These are phyloP conservation scores for Solanum arcanum DNA, from an alignment of 257 asterid species.

Conservation along the genomic window DNA sequence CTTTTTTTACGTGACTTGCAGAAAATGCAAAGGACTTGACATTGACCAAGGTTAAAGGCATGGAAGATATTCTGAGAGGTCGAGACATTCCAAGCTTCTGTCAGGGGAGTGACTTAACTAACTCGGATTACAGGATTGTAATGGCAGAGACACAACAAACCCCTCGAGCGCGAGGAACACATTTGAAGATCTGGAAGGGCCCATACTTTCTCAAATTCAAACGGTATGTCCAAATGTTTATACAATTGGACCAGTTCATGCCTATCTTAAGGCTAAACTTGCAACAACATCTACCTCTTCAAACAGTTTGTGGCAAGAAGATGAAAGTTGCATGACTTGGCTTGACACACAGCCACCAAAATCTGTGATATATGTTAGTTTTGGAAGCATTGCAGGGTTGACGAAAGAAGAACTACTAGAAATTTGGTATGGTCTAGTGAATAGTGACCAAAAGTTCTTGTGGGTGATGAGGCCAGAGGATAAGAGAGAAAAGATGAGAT, in stretches of 20 bases:
- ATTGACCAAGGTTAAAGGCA: constrained; percentile 44
- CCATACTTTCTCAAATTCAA: constrained; percentile 29
- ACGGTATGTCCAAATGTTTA: constrained; percentile 43
- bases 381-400: neutral
- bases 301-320: constrained; percentile 47
- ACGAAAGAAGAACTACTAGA: neutral
- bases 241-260: constrained; percentile 63
- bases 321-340: constrained; percentile 19
- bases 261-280: constrained; percentile 36
- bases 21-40: constrained; percentile 38
- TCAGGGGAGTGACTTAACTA: constrained; percentile 9
- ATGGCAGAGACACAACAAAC: constrained; percentile 18
- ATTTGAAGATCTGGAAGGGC: constrained; percentile 58
- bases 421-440: neutral
- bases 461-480: constrained; percentile 6
- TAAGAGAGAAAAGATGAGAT: neutral
- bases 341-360: neutral
- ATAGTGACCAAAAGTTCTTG: neutral
- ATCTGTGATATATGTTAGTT: neutral
- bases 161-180: constrained; percentile 53
- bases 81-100: constrained; percentile 57
- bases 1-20: neutral
- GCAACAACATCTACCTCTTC: constrained; percentile 11
- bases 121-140: constrained; percentile 12
- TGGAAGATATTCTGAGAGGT: constrained; percentile 48